Evolutionary conservation across 2,329 filamentous ascomycete species (phyloP), one percentile per base, ranked within the genome.

Genomic region (Huntiella bhutanensis): DNA sequence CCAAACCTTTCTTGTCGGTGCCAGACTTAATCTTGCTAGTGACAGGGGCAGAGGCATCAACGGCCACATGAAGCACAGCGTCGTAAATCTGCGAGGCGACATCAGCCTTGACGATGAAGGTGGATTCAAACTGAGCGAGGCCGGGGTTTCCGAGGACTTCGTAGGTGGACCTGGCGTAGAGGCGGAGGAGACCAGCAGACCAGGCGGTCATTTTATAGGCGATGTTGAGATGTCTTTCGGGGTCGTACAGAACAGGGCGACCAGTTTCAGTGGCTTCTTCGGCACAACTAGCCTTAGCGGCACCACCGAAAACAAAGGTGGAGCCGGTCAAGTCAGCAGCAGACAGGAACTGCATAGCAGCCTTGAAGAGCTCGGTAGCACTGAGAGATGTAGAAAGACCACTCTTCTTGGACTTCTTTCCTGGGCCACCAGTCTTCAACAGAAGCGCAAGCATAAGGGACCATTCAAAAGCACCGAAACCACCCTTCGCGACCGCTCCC

Each of bases 401-500:
- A 13, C 49, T 47, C 36, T 49, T 49, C 13, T 40, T 38, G 50
- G 78, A 79, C 5, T 75, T 71, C 5, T 78, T 80, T 37, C 49
- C 19, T 5, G 37, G 13, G 13, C 46, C 46, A 19, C 83, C 83
- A n/a, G 74, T 75, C 59, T 85, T 77, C 37, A 96, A 67, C 2
- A 96, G 65, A 11, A 94, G 66, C 32, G 87, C 83, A 57, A 87
- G 73, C 42, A 91, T 64, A n/a, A 75, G 65, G 0, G 82, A 72
- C 84, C 85, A 96, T 59, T 98, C 91, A 53, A 94, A 93, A 53
- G 84, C 77, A 3, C 91, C 91, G 58, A 98, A 95, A 0, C 91
- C 91, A 39, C 91, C 88, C 38, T 70, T 65, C 2, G 74, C 69
- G n/a, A 86, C 61, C 16, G 70, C 65, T 39, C 82, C 73, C 12